Conservation (phyloP, 2,329 filamentous ascomycete genomes). For the Alternaria sp. region DNA sequence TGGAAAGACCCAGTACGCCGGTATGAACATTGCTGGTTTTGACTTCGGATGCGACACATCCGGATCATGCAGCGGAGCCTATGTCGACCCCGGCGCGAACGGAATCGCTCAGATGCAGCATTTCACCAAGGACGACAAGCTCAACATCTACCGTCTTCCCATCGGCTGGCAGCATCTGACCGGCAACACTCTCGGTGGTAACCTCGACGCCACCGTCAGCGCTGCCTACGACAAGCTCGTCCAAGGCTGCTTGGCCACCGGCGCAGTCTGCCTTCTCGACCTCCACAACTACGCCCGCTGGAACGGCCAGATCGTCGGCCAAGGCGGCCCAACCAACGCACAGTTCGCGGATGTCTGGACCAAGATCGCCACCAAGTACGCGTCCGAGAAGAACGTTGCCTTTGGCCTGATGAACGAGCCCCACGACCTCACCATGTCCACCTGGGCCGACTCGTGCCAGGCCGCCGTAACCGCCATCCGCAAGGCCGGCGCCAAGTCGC, state of each 20-base stretch:
- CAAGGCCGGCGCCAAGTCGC: slow-evolving; percentile 65
- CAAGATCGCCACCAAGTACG: slow-evolving; percentile 64
- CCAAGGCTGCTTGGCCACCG: slow-evolving; percentile 62
- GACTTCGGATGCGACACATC: slow-evolving; percentile 55
- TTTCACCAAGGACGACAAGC: slow-evolving; percentile 59
- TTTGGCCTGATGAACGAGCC: slow-evolving; percentile 76
- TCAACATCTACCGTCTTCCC: slow-evolving; percentile 65
- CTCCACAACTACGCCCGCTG: slow-evolving; percentile 60
- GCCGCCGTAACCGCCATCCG: slow-evolving; percentile 70
- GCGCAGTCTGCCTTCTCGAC: slow-evolving; percentile 67
- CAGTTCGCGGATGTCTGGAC: slow-evolving; percentile 66
- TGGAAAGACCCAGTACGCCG: slow-evolving; percentile 35
- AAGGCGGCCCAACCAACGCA: slow-evolving; percentile 67
- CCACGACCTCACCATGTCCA: slow-evolving; percentile 61
- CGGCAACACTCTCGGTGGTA: slow-evolving; percentile 58
- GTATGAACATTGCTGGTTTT: slow-evolving; percentile 57
- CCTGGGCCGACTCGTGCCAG: slow-evolving; percentile 68
- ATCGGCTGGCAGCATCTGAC: slow-evolving; percentile 68
- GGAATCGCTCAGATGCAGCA: slow-evolving; percentile 63
- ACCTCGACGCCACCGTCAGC: slow-evolving; percentile 57
- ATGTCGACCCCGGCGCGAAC: slow-evolving; percentile 31
- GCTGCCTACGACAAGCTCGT: slow-evolving; percentile 63
- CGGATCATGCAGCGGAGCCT: slow-evolving; percentile 31
- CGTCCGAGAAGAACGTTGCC: slow-evolving; percentile 59
- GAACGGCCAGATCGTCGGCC: slow-evolving; percentile 68